Evolutionary conservation across 768 basidiomycete species (phyloP).

Genomic region (Agrocybe chaxingu): DNA sequence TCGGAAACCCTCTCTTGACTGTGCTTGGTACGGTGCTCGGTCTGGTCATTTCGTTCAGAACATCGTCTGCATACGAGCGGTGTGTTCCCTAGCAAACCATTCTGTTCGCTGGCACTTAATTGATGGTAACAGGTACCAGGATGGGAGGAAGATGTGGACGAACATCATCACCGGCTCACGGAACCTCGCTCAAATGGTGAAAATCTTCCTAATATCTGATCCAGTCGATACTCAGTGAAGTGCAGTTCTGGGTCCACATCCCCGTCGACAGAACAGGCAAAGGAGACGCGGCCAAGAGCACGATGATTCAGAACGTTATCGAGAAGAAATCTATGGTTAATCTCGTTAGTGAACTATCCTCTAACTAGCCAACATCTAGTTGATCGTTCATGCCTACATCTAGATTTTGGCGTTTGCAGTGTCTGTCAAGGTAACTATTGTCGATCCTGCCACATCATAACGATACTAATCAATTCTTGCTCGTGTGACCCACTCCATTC

Average conservation of each 20-base stretch:
- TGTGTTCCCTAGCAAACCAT: constrained; percentile 20
- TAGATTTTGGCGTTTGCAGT: constrained; percentile 70
- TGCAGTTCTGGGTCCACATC: constrained; percentile 56
- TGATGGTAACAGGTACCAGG: constrained; percentile 46
- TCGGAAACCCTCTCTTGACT: constrained; percentile 56
- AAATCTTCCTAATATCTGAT: constrained; percentile 16
- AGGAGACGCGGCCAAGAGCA: constrained; percentile 13
- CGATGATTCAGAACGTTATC: constrained; percentile 47
- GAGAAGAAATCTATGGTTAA: constrained; percentile 79
- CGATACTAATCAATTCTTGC: neutral
- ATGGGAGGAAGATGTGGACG: constrained; percentile 72
- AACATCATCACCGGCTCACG: constrained; percentile 54
- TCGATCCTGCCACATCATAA: neutral
- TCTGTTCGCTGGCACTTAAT: neutral
- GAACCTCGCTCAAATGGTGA: constrained; percentile 56
- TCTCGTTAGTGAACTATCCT: constrained; percentile 36
- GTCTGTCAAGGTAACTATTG: constrained; percentile 51
- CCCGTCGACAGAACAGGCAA: constrained; percentile 38
- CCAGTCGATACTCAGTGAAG: neutral
- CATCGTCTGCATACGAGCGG: constrained; percentile 69
- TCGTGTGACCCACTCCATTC: neutral
- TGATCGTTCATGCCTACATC: neutral
- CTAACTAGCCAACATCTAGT: neutral
- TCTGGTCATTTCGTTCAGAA: constrained; percentile 71
- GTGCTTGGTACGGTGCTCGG: constrained; percentile 74